phyloP scores from a whole-genome alignment of 768 basidiomycete genomes.

The Amanita inopinata region DNA sequence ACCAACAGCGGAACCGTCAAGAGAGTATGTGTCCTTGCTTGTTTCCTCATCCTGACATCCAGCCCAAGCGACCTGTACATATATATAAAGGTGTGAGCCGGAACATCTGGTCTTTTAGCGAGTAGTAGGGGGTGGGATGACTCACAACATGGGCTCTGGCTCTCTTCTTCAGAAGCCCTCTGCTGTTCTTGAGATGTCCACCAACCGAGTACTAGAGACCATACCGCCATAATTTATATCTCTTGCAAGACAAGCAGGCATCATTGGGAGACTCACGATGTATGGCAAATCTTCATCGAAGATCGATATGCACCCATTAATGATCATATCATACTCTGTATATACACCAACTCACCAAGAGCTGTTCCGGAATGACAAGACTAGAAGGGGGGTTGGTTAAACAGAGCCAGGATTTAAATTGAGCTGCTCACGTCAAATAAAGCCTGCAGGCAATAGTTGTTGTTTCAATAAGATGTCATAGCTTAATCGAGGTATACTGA shows the following conservation, averaged over 20 bases:
- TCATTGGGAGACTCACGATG: background rate
- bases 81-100: background rate
- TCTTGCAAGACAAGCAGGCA: background rate
- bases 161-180: slow-evolving; percentile 22
- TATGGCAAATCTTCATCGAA: slow-evolving; percentile 22
- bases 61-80: slow-evolving; percentile 53
- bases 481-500: slow-evolving; percentile 16
- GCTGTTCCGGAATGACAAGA: slow-evolving; percentile 47
- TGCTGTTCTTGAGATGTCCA: slow-evolving; percentile 38
- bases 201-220: slow-evolving; percentile 42
- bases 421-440: slow-evolving; percentile 36
- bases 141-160: slow-evolving; percentile 63
- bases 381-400: slow-evolving; percentile 14
- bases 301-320: no score
- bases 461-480: background rate
- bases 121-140: no score
- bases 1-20: slow-evolving; percentile 52
- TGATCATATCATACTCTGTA: background rate
- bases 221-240: background rate
- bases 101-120: slow-evolving; percentile 7
- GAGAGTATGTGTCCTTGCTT: slow-evolving; percentile 57
- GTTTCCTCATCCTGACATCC: slow-evolving; percentile 67
- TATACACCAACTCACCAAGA: slow-evolving; percentile 13
- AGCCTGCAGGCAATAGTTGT: slow-evolving; percentile 25
- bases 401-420: background rate